phyloP scores from a whole-genome alignment of 768 basidiomycete genomes.

The Obba rivulosa region DNA sequence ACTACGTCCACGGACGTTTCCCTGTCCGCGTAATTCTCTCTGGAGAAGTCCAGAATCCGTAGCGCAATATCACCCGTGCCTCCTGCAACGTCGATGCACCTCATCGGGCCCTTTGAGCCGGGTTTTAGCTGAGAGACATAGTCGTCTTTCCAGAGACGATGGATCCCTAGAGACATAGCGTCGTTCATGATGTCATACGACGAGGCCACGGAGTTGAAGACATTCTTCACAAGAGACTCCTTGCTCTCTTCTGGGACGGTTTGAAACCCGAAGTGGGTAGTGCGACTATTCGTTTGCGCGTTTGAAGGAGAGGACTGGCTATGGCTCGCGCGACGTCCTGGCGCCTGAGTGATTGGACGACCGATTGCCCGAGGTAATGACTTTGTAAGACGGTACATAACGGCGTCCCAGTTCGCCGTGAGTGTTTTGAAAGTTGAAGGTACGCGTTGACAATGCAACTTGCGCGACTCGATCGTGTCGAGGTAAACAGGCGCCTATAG shows the following conservation, averaged over 20 bases:
- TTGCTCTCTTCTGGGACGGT: conserved; percentile 84
- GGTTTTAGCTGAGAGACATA: conserved; percentile 75
- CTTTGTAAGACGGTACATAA: too few relatives aligned
- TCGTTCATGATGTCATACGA: conserved; percentile 99
- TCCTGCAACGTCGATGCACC: conserved; percentile 93
- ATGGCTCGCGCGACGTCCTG: not conserved
- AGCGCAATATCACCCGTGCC: conserved; percentile 98
- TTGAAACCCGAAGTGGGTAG: conserved; percentile 90
- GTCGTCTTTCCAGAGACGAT: conserved; percentile 94
- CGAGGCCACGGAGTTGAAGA: conserved; percentile 94
- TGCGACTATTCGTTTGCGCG: conserved; percentile 23
- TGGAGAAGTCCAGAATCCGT: conserved; percentile 84
- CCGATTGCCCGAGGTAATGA: too few relatives aligned
- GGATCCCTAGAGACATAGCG: conserved; percentile 94
- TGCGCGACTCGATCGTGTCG: too few relatives aligned
- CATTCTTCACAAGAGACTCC: conserved; percentile 84
- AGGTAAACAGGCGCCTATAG: too few relatives aligned
- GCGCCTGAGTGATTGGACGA: too few relatives aligned
- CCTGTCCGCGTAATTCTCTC: conserved; percentile 85
- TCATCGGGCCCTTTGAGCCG: conserved; percentile 65
- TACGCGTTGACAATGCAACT: too few relatives aligned
- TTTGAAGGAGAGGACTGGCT: not conserved
- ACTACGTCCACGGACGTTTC: conserved; percentile 86
- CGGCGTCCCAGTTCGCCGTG: too few relatives aligned
- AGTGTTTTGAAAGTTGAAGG: too few relatives aligned